phyloP scores from a whole-genome alignment of 805 yeast genomes.

The Ogataea kodamae region DNA sequence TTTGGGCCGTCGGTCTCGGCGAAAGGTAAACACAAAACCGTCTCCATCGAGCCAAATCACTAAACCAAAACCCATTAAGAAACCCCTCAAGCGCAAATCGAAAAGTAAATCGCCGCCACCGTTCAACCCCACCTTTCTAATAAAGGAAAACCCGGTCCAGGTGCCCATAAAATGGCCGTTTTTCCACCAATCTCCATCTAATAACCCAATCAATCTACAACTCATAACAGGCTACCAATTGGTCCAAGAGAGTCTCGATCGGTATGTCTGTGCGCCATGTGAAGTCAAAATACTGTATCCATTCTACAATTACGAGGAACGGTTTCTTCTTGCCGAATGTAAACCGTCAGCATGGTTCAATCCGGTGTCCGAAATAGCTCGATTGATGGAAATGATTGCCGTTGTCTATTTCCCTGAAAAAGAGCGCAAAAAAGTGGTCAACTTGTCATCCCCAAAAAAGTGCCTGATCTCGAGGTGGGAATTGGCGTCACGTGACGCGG shows the following conservation, averaged over 20 bases:
- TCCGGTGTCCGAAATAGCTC: conserved; percentile 61
- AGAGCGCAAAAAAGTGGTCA: conserved; percentile 31
- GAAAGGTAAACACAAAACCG: background rate
- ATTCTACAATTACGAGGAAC: conserved; percentile 48
- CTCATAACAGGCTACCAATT: conserved; percentile 19
- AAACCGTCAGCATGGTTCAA: conserved; percentile 54
- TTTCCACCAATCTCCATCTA: conserved; percentile 21
- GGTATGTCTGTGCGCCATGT: conserved; percentile 28
- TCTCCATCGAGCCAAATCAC: background rate
- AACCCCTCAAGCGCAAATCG: conserved; percentile 2
- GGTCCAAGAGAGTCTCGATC: conserved; percentile 18
- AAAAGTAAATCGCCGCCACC: background rate
- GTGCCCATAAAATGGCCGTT: conserved; percentile 18
- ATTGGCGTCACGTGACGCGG: conserved; percentile 30
- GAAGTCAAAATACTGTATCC: conserved; percentile 32
- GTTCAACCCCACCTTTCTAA: conserved; percentile 23
- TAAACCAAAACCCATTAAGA: background rate
- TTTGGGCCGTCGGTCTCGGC: background rate
- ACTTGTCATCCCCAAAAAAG: conserved; percentile 33
- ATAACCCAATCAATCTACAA: conserved; percentile 16
- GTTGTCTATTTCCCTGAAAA: conserved; percentile 38
- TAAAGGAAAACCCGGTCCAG: conserved; percentile 17
- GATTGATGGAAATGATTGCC: conserved; percentile 43
- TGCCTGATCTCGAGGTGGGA: conserved; percentile 41
- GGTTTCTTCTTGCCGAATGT: conserved; percentile 46